Evolutionary conservation across 2,329 filamentous ascomycete species (phyloP), one percentile per base, ranked within the genome.

Genomic region (Phaeosphaeriaceae sp.): DNA sequence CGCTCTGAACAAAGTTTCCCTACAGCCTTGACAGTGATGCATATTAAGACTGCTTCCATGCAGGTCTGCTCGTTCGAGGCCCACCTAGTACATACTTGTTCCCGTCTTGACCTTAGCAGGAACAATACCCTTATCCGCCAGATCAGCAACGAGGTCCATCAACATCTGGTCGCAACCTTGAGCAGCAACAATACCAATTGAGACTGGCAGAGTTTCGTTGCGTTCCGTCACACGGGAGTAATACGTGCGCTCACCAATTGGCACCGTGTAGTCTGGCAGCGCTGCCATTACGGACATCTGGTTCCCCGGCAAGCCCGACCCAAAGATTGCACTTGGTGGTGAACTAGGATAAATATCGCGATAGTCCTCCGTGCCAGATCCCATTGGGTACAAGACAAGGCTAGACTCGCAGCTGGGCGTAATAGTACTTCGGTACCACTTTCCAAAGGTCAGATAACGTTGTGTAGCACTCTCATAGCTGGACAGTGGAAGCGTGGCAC

Each of bases 131-230:
- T 49, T 46, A 13, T 64, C 56, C 22, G 28, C 58, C 46, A 67
- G 55, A 19, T 55, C 60, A 47, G 44, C 50, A 15, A 62, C 54
- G 19, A 61, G 44, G 56, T 61, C 40, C 54, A 64, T 56, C 32
- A 65, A 47, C 60, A 64, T 61, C 5, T 56, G 43, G 53, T 64
- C 59, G n/a, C 55, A 61, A 24, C 61, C 55, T 19, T 46, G 51
- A 21, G 60, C 59, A n/a, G 49, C 58, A 11, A 61, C 47, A 35
- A 65, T 62, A 11, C 59, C 58, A 52, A 66, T 60, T 10, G 59
- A 61, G 15, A 65, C 51, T n/a, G 62, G 61, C 15, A 67, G 19
- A 21, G 49, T 59, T 26, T 63, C 55, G 15, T 61, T 63, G 11
- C 55, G 50, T 55, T 57, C 57, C 4, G 52, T 58, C 3, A 60